A percentile compares a stretch with the other conserved stretches of the same genome.
Conservation (phyloP, 768 basidiomycete species). For the Pisolithus tinctorius region DNA sequence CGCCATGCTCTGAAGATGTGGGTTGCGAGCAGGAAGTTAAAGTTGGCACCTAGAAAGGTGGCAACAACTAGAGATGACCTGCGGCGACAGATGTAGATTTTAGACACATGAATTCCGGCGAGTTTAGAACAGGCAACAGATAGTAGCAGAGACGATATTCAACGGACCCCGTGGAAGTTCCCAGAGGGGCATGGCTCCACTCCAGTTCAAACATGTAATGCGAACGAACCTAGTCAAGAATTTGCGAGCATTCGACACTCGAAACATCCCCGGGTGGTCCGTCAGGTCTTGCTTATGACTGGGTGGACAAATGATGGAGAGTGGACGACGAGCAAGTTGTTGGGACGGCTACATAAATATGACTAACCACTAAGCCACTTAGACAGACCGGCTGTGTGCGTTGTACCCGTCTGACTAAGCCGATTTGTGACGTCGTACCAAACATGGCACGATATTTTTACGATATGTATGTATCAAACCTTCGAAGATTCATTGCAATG, state of each 20-base stretch:
- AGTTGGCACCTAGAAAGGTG: conserved; percentile 33
- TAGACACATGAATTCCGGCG: neutral
- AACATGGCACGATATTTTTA: too few species aligned
- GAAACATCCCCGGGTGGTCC: neutral
- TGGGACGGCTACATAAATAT: neutral
- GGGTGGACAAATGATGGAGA: neutral
- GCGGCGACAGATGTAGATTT: conserved; percentile 4
- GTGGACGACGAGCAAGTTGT: neutral
- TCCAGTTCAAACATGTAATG: neutral
- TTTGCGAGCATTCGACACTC: conserved; percentile 3
- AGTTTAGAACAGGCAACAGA: too few species aligned
- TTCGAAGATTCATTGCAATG: too few species aligned
- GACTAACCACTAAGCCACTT: too few species aligned
- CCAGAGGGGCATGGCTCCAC: conserved; percentile 1
- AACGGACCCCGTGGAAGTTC: neutral
- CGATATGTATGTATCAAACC: too few species aligned
- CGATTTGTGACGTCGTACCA: too few species aligned
- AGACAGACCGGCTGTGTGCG: too few species aligned
- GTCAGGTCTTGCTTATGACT: neutral
- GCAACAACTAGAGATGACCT: conserved; percentile 33
- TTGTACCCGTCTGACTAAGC: too few species aligned
- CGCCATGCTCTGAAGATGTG: conserved; percentile 39
- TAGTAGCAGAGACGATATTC: conserved; percentile 1
- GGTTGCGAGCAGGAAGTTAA: conserved; percentile 34
- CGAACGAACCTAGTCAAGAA: conserved; percentile 10